Evolutionary conservation across 805 yeast species (phyloP), one percentile per base, ranked within the genome.

Genomic region (Ogataea methylovora): DNA sequence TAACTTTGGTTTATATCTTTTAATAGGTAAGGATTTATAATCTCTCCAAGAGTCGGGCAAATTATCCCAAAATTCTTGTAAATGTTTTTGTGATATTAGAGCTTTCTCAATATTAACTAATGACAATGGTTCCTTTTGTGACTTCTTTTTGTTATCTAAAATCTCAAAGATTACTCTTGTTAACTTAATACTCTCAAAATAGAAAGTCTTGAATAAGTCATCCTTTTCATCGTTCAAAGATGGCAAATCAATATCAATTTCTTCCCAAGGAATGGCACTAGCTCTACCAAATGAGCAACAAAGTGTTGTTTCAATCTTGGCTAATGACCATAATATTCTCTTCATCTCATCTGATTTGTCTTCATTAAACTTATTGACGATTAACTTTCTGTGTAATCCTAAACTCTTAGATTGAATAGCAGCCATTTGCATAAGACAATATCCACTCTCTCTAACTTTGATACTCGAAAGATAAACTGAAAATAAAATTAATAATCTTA

Each of bases 281-380:
- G 69, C 65, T 27, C 73, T 49, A 12, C 73, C 75, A 48, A 69
- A 63, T 7, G 66, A 62, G 25, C 67, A 55, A 40, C 71, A 61
- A 16, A 67, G 37, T 0, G 61, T 49, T 24, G 63, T 51, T 41
- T 67, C 74, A 21, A 50, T 48, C 33, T 65, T 67, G 26, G 65
- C 59, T 21, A 70, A 35, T 0, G 73, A 54, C 73, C 75, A 70
- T 49, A 61, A 46, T n/a, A 63, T 52, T 24, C 67, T 44, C 32
- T 58, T 60, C 59, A 56, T 60, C 25, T 63, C 68, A 30, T 63
- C 66, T 3, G 58, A 54, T 29, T 54, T 55, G n/a, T 50, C 56
- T 20, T 39, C 46, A 20, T 46, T 51, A 31, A 59, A 59, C 36
- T 57, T 59, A 32, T 53, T 48, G 8, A 58, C 61, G 22, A 60